Base-by-base conservation (phyloP, 371 early-diverging fungal species). In the Nematocida displodere region DNA sequence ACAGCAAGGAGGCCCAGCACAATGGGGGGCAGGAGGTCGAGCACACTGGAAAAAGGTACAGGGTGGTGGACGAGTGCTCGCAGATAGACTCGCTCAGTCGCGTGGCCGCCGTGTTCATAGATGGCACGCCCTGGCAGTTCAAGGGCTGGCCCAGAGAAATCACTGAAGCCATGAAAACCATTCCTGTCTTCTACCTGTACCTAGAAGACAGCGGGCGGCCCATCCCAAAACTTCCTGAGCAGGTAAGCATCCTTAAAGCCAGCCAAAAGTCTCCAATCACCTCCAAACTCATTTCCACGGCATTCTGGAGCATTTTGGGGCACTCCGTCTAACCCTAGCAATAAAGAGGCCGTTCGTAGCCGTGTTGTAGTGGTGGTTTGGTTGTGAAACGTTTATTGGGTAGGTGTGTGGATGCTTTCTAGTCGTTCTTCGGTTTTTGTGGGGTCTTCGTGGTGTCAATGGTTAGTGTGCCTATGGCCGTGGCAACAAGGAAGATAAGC, bases 61-160 rank as follows among this genome's bases (percentile, higher is more conserved):
- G 17, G 8, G 31, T 71, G 11, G 39, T 58, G 4, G 8, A 50
- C 15, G 22, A 37, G 17, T 62, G 61, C 5, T 11, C 7, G 4
- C 50, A 58, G 3, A 22, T 49, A 40, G 75, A 59, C 13, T 22
- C 22, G 2, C 5, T 59, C 2, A 24, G 34, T 31, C 15, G 48
- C 13, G 37, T 71, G 17, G 61, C 75, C 8, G 75, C 75, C 39
- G 50, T 71, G 13, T 71, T 71, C 34, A 20, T 61, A 1, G 75
- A 71, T 42, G 75, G 75, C 11, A 58, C 46, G 8, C 20, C 62
- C 11, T 59, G 59, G 50, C 75, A 71, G 54, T 71, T 71, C 33
- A 55, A 58, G 22, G 42, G 36, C 59, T 71, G 75, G 75, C 75
- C 75, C 13, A 17, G 46, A 24, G 50, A 44, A n/a, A 44, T 47